phyloP scores from a whole-genome alignment of 2,329 filamentous ascomycete genomes.

The Teratosphaeria epicoccoides region DNA sequence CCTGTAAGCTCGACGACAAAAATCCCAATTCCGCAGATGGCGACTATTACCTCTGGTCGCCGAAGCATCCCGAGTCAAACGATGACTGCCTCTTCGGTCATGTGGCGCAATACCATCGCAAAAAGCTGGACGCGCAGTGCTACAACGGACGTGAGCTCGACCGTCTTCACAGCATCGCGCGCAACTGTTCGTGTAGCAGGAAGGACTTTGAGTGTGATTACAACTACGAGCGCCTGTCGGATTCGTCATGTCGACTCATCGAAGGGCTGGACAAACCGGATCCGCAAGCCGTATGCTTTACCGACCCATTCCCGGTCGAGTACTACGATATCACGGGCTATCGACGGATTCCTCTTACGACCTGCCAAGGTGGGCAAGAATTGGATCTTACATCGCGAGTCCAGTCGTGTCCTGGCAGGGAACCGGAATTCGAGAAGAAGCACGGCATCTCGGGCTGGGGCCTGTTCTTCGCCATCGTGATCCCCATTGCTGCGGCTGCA shows the following conservation, averaged over 20 bases:
- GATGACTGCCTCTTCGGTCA: constrained; percentile 89
- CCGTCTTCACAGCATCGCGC: constrained; percentile 56
- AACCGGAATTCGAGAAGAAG: constrained; percentile 70
- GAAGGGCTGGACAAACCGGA: constrained; percentile 57
- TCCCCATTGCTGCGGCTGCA: constrained; percentile 62
- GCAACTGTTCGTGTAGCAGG: constrained; percentile 73
- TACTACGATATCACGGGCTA: constrained; percentile 83
- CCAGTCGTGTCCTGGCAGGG: constrained; percentile 63
- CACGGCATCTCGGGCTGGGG: constrained; percentile 58
- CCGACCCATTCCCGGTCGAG: constrained; percentile 58
- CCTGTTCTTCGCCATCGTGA: constrained; percentile 74
- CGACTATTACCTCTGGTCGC: constrained; percentile 83
- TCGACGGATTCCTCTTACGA: constrained; percentile 79
- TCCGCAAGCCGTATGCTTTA: constrained; percentile 46
- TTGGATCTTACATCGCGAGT: constrained; percentile 56
- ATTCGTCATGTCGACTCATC: constrained; percentile 69
- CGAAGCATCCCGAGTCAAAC: constrained; percentile 67
- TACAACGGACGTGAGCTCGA: constrained; percentile 63
- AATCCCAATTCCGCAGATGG: constrained; percentile 38
- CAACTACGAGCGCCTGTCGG: constrained; percentile 74
- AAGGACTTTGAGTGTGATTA: constrained; percentile 94
- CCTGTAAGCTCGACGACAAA: constrained; percentile 59
- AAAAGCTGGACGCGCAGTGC: constrained; percentile 67
- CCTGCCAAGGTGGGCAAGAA: constrained; percentile 66
- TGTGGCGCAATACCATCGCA: constrained; percentile 77